Evolutionary conservation across 352 stramenopile genomes (phyloP).

Genomic region (Phytophthora pinifolia): DNA sequence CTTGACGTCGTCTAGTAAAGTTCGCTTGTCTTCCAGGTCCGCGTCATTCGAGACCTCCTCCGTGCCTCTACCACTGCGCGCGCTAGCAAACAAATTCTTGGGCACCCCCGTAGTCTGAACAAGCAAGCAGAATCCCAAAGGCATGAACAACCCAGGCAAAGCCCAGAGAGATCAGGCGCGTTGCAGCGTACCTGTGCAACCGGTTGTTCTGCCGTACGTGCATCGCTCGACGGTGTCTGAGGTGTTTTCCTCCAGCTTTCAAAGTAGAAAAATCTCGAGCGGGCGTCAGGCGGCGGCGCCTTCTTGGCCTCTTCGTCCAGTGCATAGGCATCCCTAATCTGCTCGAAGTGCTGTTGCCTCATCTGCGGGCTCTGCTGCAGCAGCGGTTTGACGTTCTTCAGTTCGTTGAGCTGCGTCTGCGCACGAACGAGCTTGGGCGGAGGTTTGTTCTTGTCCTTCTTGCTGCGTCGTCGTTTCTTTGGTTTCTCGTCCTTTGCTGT

Average conservation of each 20-base stretch:
- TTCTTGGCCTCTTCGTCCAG: conserved; percentile 39
- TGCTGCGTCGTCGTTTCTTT: conserved; percentile 33
- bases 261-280: conserved; percentile 22
- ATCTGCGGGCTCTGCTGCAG: conserved; percentile 17
- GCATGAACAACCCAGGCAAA: neutral
- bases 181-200: conserved; percentile 13
- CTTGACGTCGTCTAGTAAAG: conserved; percentile 17
- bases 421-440: conserved; percentile 14
- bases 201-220: neutral
- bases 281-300: conserved; percentile 9
- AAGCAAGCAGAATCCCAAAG: neutral
- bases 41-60: conserved; percentile 3
- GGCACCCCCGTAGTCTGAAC: conserved; percentile 6
- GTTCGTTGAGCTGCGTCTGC: conserved; percentile 39
- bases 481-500: conserved; percentile 10
- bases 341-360: conserved; percentile 45
- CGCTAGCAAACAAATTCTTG: conserved; percentile 4
- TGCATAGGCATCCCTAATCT: conserved; percentile 53
- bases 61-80: conserved; percentile 7
- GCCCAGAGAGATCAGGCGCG: neutral
- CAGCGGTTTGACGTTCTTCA: conserved; percentile 33
- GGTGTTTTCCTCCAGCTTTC: conserved; percentile 26
- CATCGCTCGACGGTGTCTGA: conserved; percentile 10
- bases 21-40: conserved; percentile 10
- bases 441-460: conserved; percentile 37